phyloP scores from a whole-genome alignment of 225 moss, liverwort and hornwort genomes.

The Pleurozium schreberi region DNA sequence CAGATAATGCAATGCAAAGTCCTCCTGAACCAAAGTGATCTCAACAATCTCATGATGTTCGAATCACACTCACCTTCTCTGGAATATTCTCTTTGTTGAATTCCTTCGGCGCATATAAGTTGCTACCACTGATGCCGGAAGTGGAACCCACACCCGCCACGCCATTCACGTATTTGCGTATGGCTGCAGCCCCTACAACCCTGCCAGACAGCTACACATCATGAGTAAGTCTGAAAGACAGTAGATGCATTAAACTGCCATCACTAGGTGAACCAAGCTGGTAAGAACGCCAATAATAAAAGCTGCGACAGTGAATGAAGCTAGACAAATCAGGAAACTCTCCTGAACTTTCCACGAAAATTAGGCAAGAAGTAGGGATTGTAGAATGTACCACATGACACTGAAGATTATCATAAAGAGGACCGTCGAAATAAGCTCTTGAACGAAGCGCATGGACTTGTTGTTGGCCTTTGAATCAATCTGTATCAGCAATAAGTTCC shows the following conservation, averaged over 20 bases:
- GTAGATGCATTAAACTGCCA: neutral
- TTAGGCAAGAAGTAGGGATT: neutral
- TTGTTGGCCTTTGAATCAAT: conserved; percentile 88
- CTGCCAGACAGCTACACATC: conserved; percentile 35
- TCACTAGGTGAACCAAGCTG: neutral
- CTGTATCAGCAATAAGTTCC: conserved; percentile 17
- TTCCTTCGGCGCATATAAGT: conserved; percentile 92
- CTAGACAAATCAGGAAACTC: neutral
- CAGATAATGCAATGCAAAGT: neutral
- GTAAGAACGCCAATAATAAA: neutral
- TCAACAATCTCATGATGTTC: neutral
- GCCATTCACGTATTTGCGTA: conserved; percentile 98
- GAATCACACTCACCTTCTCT: conserved; percentile 57
- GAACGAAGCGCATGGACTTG: conserved; percentile 95
- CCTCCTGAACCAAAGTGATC: neutral
- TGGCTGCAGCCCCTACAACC: conserved; percentile 99
- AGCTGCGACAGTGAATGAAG: neutral
- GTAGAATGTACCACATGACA: conserved; percentile 75
- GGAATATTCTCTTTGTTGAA: conserved; percentile 91
- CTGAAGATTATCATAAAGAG: conserved; percentile 98
- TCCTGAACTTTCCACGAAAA: neutral
- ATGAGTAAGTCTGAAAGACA: conserved; percentile 14
- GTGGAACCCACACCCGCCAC: conserved; percentile 92
- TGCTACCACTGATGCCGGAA: conserved; percentile 80
- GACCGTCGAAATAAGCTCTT: conserved; percentile 93